Evolutionary conservation across 1,284 basidiomycete species (phyloP).

Genomic region (Neonothopanus nambi): DNA sequence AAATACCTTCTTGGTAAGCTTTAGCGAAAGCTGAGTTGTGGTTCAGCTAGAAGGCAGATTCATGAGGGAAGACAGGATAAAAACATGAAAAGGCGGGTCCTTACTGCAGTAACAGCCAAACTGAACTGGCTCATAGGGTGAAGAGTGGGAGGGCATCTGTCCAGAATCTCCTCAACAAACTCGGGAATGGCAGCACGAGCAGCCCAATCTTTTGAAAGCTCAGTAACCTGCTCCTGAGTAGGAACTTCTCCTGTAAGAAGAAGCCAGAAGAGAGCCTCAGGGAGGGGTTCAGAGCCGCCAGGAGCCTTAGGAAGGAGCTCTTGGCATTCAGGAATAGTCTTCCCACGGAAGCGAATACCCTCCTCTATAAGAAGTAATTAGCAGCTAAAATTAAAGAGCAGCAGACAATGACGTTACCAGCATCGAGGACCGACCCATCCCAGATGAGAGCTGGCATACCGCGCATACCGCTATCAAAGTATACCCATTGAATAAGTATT

Average conservation of each 20-base stretch:
- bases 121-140: slow-evolving; percentile 98
- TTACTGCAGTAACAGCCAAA: slow-evolving; percentile 88
- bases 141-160: slow-evolving; percentile 89
- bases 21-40: slow-evolving; percentile 97
- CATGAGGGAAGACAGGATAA: slow-evolving; percentile 9
- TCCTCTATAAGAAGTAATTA: slow-evolving; percentile 58
- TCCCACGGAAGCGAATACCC: slow-evolving; percentile 94
- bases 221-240: slow-evolving; percentile 82
- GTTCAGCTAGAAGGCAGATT: slow-evolving; percentile 65
- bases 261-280: slow-evolving; percentile 95
- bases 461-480: slow-evolving; percentile 80
- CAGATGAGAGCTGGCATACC: slow-evolving; percentile 87
- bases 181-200: slow-evolving; percentile 86
- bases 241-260: slow-evolving; percentile 93
- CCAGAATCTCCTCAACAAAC: slow-evolving; percentile 92
- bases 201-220: slow-evolving; percentile 90
- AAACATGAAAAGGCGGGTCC: slow-evolving; percentile 28
- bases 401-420: slow-evolving; percentile 49
- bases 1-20: slow-evolving; percentile 90
- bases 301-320: slow-evolving; percentile 84
- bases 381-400: slow-evolving; percentile 12
- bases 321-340: slow-evolving; percentile 91
- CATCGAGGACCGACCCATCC: slow-evolving; percentile 95
- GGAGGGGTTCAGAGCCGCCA: slow-evolving; percentile 88
- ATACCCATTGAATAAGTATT: slow-evolving; percentile 10